These are phyloP conservation scores for Clonostachys solani DNA, from an alignment of 2,329 filamentous ascomycete genomes.

Conservation along the genomic window DNA sequence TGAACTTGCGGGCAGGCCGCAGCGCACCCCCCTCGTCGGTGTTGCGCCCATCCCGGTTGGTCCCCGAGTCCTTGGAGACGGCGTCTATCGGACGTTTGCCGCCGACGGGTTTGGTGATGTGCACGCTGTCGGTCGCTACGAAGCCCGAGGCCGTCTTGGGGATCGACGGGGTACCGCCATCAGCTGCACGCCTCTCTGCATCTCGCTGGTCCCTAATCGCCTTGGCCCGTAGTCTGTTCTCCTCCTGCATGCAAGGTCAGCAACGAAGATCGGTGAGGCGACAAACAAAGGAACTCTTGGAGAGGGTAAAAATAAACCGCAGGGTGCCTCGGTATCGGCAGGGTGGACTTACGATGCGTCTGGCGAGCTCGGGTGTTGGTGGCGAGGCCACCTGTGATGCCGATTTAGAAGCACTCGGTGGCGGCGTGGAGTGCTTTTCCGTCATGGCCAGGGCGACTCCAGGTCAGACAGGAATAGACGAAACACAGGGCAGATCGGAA, in stretches of 20 bases:
- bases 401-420: not conserved
- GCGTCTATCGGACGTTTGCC: constrained; percentile 68
- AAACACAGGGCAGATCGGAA: no score
- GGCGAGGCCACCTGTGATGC: constrained; percentile 1
- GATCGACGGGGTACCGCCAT: constrained; percentile 29
- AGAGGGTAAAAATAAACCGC: no score
- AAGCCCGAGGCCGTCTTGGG: constrained; percentile 63
- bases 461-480: no score
- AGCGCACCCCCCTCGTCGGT: constrained; percentile 46
- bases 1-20: constrained; percentile 79
- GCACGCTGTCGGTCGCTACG: constrained; percentile 62
- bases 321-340: not conserved
- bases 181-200: constrained; percentile 48
- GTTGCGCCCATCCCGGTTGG: constrained; percentile 64
- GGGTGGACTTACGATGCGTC: constrained; percentile 5
- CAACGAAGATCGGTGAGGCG: not conserved
- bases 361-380: constrained; percentile 5
- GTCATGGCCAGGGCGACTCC: not conserved
- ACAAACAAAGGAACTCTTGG: no score
- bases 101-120: constrained; percentile 36
- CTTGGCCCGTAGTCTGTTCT: constrained; percentile 84
- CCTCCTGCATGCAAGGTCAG: constrained; percentile 56
- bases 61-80: constrained; percentile 50
- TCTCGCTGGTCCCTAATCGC: constrained; percentile 73
- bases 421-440: constrained; percentile 3